phyloP scores from a whole-genome alignment of 202 grass and related monocot species.

The Saccharum hybrid region DNA sequence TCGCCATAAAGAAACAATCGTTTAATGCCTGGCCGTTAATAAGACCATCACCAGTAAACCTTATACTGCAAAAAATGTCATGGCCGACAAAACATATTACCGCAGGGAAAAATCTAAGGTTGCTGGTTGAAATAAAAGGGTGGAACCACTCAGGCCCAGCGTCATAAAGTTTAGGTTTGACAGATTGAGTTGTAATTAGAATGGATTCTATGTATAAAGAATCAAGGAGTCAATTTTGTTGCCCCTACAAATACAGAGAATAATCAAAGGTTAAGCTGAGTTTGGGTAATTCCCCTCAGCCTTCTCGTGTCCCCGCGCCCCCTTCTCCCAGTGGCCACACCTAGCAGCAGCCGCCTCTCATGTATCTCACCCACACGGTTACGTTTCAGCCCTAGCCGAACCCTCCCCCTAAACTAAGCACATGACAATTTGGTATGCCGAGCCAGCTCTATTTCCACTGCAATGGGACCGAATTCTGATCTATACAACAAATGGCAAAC shows the following conservation, averaged over 20 bases:
- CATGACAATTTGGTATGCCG: neutral
- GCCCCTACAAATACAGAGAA: neutral
- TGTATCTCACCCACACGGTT: neutral
- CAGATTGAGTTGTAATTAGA: neutral
- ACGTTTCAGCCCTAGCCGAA: neutral
- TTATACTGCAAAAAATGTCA: neutral
- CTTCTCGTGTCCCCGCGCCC: neutral
- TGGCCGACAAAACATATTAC: neutral
- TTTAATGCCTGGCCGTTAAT: neutral
- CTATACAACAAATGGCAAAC: neutral
- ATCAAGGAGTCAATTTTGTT: neutral
- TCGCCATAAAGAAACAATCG: neutral
- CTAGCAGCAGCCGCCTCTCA: neutral
- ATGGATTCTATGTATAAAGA: neutral
- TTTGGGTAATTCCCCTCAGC: neutral
- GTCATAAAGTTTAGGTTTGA: neutral
- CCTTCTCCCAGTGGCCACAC: neutral
- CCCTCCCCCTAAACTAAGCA: neutral
- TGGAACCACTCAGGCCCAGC: neutral
- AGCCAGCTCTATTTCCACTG: constrained; percentile 1
- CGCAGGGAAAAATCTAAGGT: neutral
- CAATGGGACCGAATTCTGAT: neutral
- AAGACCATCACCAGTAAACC: neutral
- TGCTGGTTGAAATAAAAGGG: neutral
- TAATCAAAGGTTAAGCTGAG: neutral